phyloP scores from a whole-genome alignment of 208 protist genomes.

The Kentomonas sorsogonicus region DNA sequence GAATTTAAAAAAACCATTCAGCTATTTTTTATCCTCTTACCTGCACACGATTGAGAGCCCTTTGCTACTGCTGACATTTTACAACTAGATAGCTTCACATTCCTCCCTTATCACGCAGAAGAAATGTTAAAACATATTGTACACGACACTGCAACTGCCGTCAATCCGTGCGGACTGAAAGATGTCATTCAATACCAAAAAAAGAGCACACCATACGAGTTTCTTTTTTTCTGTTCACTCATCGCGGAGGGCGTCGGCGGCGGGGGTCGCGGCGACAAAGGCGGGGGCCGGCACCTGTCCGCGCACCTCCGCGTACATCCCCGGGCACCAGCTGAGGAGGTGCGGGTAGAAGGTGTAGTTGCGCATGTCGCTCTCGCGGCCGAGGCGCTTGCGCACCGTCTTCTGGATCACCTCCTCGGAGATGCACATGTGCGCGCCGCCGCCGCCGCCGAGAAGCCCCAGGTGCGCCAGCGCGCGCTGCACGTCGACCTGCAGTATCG shows the following conservation, averaged over 20 bases:
- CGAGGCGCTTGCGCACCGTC: slow-evolving; percentile 63
- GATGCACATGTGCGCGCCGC: slow-evolving; percentile 62
- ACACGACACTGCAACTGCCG: no score
- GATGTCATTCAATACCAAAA: no score
- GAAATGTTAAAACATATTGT: no score
- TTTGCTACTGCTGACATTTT: no score
- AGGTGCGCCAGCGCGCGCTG: slow-evolving; percentile 68
- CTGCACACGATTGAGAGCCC: no score
- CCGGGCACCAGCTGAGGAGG: slow-evolving; percentile 78
- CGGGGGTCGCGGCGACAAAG: slow-evolving; percentile 4
- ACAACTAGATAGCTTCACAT: no score
- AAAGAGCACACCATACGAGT: no score
- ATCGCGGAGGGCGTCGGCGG: neutral
- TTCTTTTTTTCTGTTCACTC: neutral
- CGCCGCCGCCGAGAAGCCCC: slow-evolving; percentile 43
- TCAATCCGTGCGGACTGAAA: no score
- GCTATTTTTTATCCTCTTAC: no score
- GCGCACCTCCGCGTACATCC: slow-evolving; percentile 61
- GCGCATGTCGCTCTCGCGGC: slow-evolving; percentile 56
- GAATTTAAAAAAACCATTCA: no score
- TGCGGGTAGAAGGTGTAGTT: slow-evolving; percentile 85
- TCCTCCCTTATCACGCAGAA: no score
- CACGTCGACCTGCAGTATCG: slow-evolving; percentile 73
- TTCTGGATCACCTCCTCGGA: slow-evolving; percentile 74
- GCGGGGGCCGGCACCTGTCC: slow-evolving; percentile 15